phyloP scores from a whole-genome alignment of 2,329 filamentous ascomycete species.

The Sporothrix brasiliensis region DNA sequence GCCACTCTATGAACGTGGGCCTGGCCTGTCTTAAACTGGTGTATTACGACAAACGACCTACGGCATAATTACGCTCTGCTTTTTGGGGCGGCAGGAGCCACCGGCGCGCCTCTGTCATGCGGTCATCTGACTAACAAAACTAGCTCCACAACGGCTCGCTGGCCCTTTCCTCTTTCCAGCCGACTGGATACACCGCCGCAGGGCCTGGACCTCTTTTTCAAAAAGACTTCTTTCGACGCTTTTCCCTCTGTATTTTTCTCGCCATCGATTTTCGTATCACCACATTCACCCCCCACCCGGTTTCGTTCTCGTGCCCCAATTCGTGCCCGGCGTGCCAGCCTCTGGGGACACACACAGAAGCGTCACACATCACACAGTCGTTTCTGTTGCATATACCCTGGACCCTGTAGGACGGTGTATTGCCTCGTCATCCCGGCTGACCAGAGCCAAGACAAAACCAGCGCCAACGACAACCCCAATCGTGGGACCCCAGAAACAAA shows the following conservation, averaged over 20 bases:
- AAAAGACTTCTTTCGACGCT: neutral
- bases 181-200: conserved; percentile 14
- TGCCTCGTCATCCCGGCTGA: conserved; percentile 12
- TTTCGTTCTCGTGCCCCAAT: conserved; percentile 11
- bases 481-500: conserved; percentile 4
- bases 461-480: neutral
- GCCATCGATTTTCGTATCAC: neutral
- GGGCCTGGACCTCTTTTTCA: conserved; percentile 9
- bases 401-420: neutral
- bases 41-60: too few species aligned
- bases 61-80: neutral
- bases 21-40: too few species aligned
- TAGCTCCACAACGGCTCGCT: conserved; percentile 7
- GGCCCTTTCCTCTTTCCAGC: conserved; percentile 7
- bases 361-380: neutral
- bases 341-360: conserved; percentile 17
- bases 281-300: neutral
- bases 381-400: neutral
- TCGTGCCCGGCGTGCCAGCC: neutral
- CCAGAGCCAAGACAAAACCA: conserved; percentile 10
- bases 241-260: neutral
- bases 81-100: conserved; percentile 8
- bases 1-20: too few species aligned
- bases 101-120: neutral
- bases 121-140: conserved; percentile 32